Conservation (phyloP, 2,329 filamentous ascomycete species). For the Fusarium sp. region DNA sequence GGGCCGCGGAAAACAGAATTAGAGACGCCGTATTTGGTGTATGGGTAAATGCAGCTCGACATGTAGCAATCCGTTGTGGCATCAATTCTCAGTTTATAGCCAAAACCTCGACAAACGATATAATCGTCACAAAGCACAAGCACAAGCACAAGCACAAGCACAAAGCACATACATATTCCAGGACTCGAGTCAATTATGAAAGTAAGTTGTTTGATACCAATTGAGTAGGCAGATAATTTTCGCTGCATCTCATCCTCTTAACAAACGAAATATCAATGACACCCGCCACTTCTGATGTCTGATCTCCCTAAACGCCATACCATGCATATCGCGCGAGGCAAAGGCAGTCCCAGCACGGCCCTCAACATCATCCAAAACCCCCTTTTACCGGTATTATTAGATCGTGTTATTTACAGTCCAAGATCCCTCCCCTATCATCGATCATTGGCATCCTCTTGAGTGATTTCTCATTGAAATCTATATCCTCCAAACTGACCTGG, state of each 20-base stretch:
- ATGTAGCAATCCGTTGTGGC: neutral
- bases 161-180: neutral
- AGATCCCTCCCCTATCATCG: neutral
- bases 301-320: slow-evolving; percentile 42
- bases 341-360: slow-evolving; percentile 29
- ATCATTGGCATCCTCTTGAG: neutral
- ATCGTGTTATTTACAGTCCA: slow-evolving; percentile 3
- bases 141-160: neutral
- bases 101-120: neutral
- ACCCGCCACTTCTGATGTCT: slow-evolving; percentile 27
- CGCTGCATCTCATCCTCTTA: slow-evolving; percentile 6
- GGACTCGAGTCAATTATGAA: neutral
- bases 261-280: slow-evolving; percentile 29
- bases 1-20: neutral
- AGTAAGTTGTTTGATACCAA: slow-evolving; percentile 6
- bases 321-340: slow-evolving; percentile 43
- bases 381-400: slow-evolving; percentile 27
- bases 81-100: neutral
- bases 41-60: neutral
- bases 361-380: slow-evolving; percentile 30
- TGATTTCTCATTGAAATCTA: slow-evolving; percentile 41
- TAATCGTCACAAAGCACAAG: neutral
- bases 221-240: slow-evolving; percentile 5
- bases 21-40: neutral
- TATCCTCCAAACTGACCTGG: slow-evolving; percentile 51